A percentile compares a stretch with the other conserved stretches of the same genome.
Conservation (phyloP, 345 rosid genomes). For the Aquilaria sinensis region DNA sequence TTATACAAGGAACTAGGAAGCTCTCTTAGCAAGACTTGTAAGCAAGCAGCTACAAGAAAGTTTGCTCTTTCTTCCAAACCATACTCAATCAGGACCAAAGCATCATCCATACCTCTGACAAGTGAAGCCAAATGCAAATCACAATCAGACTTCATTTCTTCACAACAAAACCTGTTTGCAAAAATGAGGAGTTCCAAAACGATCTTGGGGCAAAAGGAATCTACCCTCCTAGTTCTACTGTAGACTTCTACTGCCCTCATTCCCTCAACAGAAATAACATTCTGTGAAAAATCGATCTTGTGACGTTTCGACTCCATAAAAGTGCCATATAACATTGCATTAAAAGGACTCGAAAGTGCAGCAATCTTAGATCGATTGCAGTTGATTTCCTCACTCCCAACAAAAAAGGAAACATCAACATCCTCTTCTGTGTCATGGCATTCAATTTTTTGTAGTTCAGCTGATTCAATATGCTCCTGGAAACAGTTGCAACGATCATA, state of each 20-base stretch:
- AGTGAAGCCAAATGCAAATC: conserved; percentile 70
- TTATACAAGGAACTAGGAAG: conserved; percentile 52
- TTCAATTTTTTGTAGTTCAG: conserved; percentile 18
- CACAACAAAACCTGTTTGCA: conserved; percentile 85
- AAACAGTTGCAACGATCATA: conserved; percentile 38
- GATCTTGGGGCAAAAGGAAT: conserved; percentile 44
- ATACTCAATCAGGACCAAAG: conserved; percentile 58
- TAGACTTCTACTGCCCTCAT: conserved; percentile 72
- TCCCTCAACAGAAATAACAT: conserved; percentile 57
- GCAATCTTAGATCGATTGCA: conserved; percentile 62
- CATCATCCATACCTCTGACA: conserved; percentile 46
- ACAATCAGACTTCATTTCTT: conserved; percentile 71
- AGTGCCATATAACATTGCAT: conserved; percentile 74
- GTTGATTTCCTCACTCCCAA: conserved; percentile 47
- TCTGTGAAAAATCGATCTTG: conserved; percentile 55
- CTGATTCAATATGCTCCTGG: conserved; percentile 11
- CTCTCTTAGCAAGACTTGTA: conserved; percentile 72
- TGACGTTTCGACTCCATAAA: conserved; percentile 54
- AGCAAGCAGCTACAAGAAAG: conserved; percentile 80
- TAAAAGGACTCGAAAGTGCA: conserved; percentile 64
- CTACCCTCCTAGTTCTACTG: conserved; percentile 59
- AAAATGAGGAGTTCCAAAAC: conserved; percentile 71
- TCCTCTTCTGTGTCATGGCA: conserved; percentile 34
- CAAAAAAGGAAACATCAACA: conserved; percentile 39
- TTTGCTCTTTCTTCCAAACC: conserved; percentile 67